These are phyloP conservation scores for Eucalyptus regnans DNA, from an alignment of 345 rosid species.

Conservation along the genomic window DNA sequence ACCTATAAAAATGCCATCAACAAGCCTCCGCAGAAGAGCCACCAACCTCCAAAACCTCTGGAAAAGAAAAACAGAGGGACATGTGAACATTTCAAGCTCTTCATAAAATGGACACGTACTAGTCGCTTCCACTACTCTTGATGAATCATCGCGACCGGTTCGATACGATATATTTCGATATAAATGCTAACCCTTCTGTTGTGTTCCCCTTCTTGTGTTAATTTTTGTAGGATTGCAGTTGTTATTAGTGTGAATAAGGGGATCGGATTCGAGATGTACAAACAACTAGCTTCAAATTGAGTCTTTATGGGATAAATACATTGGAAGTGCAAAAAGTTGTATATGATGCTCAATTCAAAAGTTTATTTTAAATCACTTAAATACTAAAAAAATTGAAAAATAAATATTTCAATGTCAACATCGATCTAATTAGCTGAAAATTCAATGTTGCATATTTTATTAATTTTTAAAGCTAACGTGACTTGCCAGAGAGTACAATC, in stretches of 20 bases:
- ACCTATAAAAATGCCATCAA: not conserved
- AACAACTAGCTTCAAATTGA: not conserved
- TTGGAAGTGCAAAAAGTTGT: too few species aligned
- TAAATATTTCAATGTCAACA: too few species aligned
- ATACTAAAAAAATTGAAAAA: too few species aligned
- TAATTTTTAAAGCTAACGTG: too few species aligned
- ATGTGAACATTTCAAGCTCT: not conserved
- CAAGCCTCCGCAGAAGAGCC: not conserved
- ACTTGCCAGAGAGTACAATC: too few species aligned
- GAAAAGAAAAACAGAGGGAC: not conserved
- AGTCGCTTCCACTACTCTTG: not conserved
- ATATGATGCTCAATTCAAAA: too few species aligned
- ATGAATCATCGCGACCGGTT: not conserved
- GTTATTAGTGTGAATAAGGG: constrained; percentile 11
- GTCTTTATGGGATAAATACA: too few species aligned
- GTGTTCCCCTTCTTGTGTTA: not conserved
- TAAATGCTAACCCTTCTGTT: not conserved
- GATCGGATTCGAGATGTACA: constrained; percentile 1
- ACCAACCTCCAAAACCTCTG: not conserved
- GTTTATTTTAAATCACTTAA: too few species aligned
- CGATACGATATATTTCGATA: not conserved
- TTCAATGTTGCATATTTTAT: too few species aligned
- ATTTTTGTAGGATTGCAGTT: not conserved
- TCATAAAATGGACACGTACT: not conserved
- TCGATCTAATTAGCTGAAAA: too few species aligned